phyloP scores from a whole-genome alignment of 2,329 filamentous ascomycete genomes.

The Zymoseptoria brevis region DNA sequence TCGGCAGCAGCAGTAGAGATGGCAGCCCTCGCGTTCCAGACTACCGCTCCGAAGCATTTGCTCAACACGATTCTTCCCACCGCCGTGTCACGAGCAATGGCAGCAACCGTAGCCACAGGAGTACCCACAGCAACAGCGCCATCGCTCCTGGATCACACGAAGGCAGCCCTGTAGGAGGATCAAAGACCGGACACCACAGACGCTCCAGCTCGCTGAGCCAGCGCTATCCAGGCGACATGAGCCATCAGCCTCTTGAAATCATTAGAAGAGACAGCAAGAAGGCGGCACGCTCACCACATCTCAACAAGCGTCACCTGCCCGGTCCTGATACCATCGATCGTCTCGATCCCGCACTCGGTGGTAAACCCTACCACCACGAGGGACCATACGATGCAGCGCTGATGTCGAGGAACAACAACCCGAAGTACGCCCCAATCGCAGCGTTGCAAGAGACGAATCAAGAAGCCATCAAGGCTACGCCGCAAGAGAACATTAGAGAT shows the following conservation, averaged over 20 bases:
- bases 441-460: slow-evolving; percentile 66
- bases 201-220: slow-evolving; percentile 48
- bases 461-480: slow-evolving; percentile 74
- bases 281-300: slow-evolving; percentile 59
- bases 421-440: slow-evolving; percentile 60
- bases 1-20: slow-evolving; percentile 5
- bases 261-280: slow-evolving; percentile 55
- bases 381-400: slow-evolving; percentile 84
- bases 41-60: slow-evolving; percentile 39
- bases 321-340: slow-evolving; percentile 71
- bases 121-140: slow-evolving; percentile 5
- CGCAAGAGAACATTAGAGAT: slow-evolving; percentile 67
- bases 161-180: slow-evolving; percentile 7
- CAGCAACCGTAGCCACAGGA: slow-evolving; percentile 4
- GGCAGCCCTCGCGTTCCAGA: slow-evolving; percentile 42
- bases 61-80: slow-evolving; percentile 19
- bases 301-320: slow-evolving; percentile 57
- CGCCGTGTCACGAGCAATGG: slow-evolving; percentile 6
- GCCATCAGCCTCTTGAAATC: slow-evolving; percentile 59
- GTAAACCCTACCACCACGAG: slow-evolving; percentile 72
- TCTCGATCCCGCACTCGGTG: slow-evolving; percentile 60
- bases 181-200: slow-evolving; percentile 21
- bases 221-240: slow-evolving; percentile 57
- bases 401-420: slow-evolving; percentile 58
- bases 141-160: slow-evolving; percentile 23